Base-by-base conservation (phyloP, 257 asterid genomes). In the Salvia rosmarinus region DNA sequence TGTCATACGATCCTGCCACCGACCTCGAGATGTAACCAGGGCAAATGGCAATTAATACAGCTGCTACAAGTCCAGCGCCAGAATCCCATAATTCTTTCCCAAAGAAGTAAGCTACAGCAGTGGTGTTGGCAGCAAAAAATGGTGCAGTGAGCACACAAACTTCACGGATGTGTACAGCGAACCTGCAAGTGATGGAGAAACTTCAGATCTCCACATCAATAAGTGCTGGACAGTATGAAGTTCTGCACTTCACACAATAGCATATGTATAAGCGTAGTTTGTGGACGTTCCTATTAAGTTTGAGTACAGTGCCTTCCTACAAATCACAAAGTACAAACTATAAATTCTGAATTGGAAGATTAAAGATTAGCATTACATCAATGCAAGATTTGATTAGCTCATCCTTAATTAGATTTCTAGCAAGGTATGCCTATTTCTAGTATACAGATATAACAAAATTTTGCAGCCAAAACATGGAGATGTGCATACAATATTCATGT, bases 141-240 rank as follows among this genome's bases (percentile, higher is more conserved):
- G 99, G 99, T 20, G 99, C 99, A 67, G 96, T 90, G 47, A 94
- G 96, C 79, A 94, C 99, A 81, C 99, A 94, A 63, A 94, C 99
- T 85, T 94, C 99, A 43, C 99, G 96, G 72, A 94, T 94, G 83
- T 94, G 99, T 52, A 91, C 96, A 14, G 92, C 89, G 80, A 94
- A 94, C 84, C 97, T 94, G 95, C 67, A 62, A 43, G 54, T 25
- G 73, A 52, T 42, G 70, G 44, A 75, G 77, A 52, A n/a, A 51
- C 2, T 52, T 77, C 23, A 74, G 65, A 64, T 66, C 57, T 70
- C 66, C 34, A 62, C 64, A 72, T 67, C 14, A 20, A 37, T 21
- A 35, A 21, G 40, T 5, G n/a, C 44, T 14, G 20, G 59, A 44
- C 20, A 21, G 28, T 30, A 10, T 50, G 11, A 58, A 64, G 3